Conservation (phyloP, 164 flowering plant genomes). For the Litsea cubeba region DNA sequence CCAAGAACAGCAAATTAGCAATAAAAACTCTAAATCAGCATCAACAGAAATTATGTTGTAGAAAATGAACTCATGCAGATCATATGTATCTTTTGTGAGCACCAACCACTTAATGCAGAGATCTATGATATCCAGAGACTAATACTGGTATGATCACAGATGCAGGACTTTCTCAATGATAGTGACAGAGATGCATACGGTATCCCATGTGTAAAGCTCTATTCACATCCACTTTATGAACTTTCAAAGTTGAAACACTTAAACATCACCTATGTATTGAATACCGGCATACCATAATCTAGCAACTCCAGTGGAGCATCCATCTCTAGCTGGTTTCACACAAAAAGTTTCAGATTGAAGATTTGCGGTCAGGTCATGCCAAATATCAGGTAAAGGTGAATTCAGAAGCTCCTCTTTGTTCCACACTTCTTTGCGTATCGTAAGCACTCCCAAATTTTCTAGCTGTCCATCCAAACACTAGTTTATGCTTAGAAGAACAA, state of each 20-base stretch:
- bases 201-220: neutral
- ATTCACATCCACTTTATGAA: neutral
- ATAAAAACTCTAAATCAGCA: neutral
- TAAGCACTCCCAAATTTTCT: slow-evolving; percentile 57
- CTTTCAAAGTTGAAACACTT: neutral
- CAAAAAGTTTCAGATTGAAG: slow-evolving; percentile 69
- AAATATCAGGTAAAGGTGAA: slow-evolving; percentile 32
- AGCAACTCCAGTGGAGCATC: slow-evolving; percentile 97
- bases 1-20: slow-evolving; percentile 16
- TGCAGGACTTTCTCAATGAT: neutral
- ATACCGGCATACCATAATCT: slow-evolving; percentile 52
- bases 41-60: neutral
- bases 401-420: slow-evolving; percentile 51
- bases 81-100: neutral
- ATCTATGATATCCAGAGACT: neutral
- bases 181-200: neutral
- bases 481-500: neutral
- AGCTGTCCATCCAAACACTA: slow-evolving; percentile 38
- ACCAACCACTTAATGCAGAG: neutral
- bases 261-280: neutral
- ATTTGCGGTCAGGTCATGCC: slow-evolving; percentile 59
- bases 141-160: neutral
- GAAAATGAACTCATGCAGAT: neutral
- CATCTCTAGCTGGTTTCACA: slow-evolving; percentile 88
- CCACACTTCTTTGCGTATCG: slow-evolving; percentile 66